Conservation (phyloP, 495 filamentous ascomycete species). For the Cercophora sp. region DNA sequence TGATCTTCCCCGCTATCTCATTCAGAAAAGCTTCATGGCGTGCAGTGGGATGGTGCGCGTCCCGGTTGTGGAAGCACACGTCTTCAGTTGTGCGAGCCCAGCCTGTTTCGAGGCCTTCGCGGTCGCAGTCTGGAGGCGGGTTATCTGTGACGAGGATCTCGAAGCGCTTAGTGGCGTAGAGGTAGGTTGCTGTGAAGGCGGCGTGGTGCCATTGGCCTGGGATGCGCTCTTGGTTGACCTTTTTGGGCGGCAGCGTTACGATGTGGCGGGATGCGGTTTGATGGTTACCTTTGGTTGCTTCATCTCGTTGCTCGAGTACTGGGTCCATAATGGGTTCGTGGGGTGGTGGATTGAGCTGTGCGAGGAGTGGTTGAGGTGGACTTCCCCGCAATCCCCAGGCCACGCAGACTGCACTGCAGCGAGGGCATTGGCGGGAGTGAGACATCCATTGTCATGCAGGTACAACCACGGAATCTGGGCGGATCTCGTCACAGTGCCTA, state of each 20-base stretch:
- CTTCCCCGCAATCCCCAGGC: no score
- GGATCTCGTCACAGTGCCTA: no score
- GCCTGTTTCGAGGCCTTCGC: not conserved
- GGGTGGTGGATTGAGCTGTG: no score
- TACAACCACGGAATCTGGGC: no score
- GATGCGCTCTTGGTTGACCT: not conserved
- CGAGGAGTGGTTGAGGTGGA: no score
- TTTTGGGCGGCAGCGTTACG: not conserved
- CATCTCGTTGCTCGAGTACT: no score
- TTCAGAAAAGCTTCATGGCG: not conserved
- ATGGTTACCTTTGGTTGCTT: no score
- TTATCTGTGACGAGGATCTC: not conserved
- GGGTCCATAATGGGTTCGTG: no score
- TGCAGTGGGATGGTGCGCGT: not conserved
- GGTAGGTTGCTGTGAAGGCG: not conserved
- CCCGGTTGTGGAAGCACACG: not conserved
- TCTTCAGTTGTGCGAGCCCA: not conserved
- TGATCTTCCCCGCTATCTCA: not conserved
- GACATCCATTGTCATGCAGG: no score
- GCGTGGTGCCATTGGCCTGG: not conserved
- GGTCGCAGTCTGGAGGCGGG: not conserved
- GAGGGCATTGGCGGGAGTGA: no score
- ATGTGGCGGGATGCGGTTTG: no score
- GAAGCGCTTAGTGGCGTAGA: not conserved
- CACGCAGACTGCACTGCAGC: no score